These are phyloP conservation scores for Cairneyella variabilis DNA, from an alignment of 495 filamentous ascomycete genomes.

Conservation along the genomic window DNA sequence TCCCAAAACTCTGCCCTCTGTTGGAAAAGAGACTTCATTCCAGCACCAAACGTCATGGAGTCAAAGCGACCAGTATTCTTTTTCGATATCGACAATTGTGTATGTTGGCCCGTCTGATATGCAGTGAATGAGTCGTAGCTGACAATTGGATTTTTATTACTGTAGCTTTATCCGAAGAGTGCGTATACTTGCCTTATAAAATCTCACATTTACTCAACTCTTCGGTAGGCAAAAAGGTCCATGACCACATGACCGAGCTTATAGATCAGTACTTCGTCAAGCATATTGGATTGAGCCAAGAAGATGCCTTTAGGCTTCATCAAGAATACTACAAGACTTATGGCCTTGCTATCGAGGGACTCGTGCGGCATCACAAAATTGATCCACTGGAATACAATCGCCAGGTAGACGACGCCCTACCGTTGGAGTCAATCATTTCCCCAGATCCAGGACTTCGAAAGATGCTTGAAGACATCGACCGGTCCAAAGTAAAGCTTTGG, in stretches of 20 bases:
- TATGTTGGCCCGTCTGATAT: conserved; percentile 36
- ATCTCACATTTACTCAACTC: background rate
- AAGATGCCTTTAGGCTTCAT: conserved; percentile 80
- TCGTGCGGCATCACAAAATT: conserved; percentile 92
- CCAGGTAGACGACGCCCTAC: conserved; percentile 92
- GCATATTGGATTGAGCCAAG: conserved; percentile 66
- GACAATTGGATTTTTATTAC: no score
- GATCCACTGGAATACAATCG: conserved; percentile 92
- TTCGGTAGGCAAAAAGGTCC: conserved; percentile 60
- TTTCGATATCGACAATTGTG: conserved; percentile 98
- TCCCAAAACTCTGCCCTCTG: background rate
- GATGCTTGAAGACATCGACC: conserved; percentile 76
- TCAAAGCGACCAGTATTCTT: conserved; percentile 64
- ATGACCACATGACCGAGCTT: conserved; percentile 68
- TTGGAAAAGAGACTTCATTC: no score
- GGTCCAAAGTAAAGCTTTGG: conserved; percentile 78
- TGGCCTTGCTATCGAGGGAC: conserved; percentile 91
- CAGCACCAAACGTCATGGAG: no score
- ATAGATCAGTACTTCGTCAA: conserved; percentile 80
- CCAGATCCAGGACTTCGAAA: conserved; percentile 70
- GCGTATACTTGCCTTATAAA: conserved; percentile 24
- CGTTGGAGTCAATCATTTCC: conserved; percentile 76
- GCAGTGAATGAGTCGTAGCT: background rate
- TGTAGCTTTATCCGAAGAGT: conserved; percentile 61
- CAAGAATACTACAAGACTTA: conserved; percentile 92